Conservation (phyloP, 2,329 filamentous ascomycete genomes). For the Fusarium foetens region DNA sequence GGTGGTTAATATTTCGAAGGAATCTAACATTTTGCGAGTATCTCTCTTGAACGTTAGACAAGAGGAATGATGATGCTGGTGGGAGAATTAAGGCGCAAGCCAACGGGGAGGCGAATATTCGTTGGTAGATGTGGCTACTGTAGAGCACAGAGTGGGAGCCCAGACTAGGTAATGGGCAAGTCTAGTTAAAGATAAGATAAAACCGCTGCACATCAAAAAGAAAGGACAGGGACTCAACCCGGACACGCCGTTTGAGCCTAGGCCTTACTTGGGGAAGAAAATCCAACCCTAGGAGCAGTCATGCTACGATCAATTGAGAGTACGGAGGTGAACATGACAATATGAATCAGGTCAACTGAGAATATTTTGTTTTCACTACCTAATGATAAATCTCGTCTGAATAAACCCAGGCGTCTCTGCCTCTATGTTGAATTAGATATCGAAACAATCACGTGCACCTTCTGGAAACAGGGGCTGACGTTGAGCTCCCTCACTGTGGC, state of each 20-base stretch:
- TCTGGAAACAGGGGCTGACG: slow-evolving; percentile 8
- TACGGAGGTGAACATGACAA: not conserved
- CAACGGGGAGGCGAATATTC: slow-evolving; percentile 30
- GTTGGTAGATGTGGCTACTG: slow-evolving; percentile 42
- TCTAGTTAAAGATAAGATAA: slow-evolving; percentile 24
- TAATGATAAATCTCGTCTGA: not conserved
- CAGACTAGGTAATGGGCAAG: not conserved
- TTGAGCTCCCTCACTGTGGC: slow-evolving; percentile 9
- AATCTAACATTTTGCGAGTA: slow-evolving; percentile 79
- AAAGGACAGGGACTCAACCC: slow-evolving; percentile 29
- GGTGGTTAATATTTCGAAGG: slow-evolving; percentile 95
- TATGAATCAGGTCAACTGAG: not conserved
- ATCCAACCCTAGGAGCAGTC: slow-evolving; percentile 3
- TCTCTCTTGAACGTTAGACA: slow-evolving; percentile 16
- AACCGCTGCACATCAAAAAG: slow-evolving; percentile 22
- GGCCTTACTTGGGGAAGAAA: slow-evolving; percentile 1
- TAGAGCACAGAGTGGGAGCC: not conserved
- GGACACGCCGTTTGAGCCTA: slow-evolving; percentile 33
- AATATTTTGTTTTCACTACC: not conserved
- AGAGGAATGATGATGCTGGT: slow-evolving; percentile 18
- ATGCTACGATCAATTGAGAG: slow-evolving; percentile 9
- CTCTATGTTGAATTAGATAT: not conserved
- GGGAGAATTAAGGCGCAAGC: slow-evolving; percentile 14
- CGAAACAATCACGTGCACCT: slow-evolving; percentile 36
- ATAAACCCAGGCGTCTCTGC: not conserved